Evolutionary conservation across 2,329 filamentous ascomycete genomes (phyloP).

Genomic region (Tolypocladium album): DNA sequence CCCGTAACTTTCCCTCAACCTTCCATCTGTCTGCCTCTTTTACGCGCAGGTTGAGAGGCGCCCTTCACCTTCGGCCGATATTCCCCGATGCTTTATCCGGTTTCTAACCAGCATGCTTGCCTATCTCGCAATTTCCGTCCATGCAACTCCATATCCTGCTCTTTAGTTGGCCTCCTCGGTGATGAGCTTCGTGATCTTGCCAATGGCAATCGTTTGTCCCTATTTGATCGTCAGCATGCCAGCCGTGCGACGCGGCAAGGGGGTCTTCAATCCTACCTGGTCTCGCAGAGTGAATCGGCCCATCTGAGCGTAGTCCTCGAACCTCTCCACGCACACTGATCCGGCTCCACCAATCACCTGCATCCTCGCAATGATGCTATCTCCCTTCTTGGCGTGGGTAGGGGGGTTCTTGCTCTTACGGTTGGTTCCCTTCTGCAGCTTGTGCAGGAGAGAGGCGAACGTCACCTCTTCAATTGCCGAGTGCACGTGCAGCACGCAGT

Average conservation of each 20-base stretch:
- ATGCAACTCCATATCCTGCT: not conserved
- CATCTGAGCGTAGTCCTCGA: constrained; percentile 92
- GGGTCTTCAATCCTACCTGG: constrained; percentile 46
- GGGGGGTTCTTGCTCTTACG: constrained; percentile 90
- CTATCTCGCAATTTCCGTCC: not conserved
- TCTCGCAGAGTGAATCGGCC: constrained; percentile 85
- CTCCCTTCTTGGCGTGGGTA: constrained; percentile 73
- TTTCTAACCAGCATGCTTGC: not conserved
- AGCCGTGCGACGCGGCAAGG: not conserved
- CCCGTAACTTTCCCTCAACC: not conserved
- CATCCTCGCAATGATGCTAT: constrained; percentile 84
- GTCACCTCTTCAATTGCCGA: constrained; percentile 97
- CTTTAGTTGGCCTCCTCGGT: constrained; percentile 15
- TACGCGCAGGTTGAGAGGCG: not conserved
- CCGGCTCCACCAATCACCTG: constrained; percentile 79
- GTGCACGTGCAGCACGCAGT: constrained; percentile 95
- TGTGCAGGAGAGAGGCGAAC: constrained; percentile 79
- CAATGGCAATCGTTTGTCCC: constrained; percentile 98
- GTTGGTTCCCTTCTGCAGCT: constrained; percentile 87
- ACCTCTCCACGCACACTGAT: constrained; percentile 83
- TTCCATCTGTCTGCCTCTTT: not conserved
- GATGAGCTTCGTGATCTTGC: constrained; percentile 91
- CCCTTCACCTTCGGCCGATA: not conserved
- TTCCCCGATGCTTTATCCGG: not conserved
- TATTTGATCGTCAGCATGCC: constrained; percentile 25